These are phyloP conservation scores for Lipomyces kockii DNA, from an alignment of 805 yeast species.

Conservation along the genomic window DNA sequence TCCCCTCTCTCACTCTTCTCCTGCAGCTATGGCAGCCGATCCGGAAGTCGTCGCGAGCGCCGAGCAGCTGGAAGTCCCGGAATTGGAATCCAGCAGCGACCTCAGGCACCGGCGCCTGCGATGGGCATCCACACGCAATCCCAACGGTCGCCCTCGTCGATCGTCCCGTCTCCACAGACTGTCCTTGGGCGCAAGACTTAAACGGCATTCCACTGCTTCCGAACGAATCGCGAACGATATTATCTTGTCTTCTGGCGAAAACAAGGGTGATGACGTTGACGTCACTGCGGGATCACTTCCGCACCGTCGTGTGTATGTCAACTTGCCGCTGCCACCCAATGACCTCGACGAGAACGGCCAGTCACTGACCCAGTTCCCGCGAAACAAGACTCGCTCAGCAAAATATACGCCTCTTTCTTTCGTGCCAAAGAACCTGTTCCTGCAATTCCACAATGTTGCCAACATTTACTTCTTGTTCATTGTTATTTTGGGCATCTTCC, in stretches of 20 bases:
- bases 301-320: conserved; percentile 54
- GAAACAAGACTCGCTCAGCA: conserved; percentile 93
- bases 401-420: conserved; percentile 91
- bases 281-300: conserved; percentile 25
- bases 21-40: conserved; percentile 3
- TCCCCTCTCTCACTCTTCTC: background rate
- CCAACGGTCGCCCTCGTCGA: conserved; percentile 27
- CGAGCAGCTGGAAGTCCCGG: conserved; percentile 6
- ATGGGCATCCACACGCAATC: conserved; percentile 35
- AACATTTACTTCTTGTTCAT: conserved; percentile 82
- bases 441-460: conserved; percentile 88
- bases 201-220: conserved; percentile 12
- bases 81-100: background rate
- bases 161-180: conserved; percentile 32
- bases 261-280: conserved; percentile 31
- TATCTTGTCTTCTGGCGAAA: conserved; percentile 19
- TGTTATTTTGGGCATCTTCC: conserved; percentile 66
- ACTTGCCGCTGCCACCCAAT: conserved; percentile 54
- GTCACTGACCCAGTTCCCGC: conserved; percentile 65
- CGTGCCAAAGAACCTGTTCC: conserved; percentile 77
- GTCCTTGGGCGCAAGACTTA: conserved; percentile 20
- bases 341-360: conserved; percentile 58
- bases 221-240: conserved; percentile 12
- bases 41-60: conserved; percentile 6
- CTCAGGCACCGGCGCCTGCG: conserved; percentile 32